These are phyloP conservation scores for Biancaea sappan DNA, from an alignment of 306 rosid species.

Conservation along the genomic window DNA sequence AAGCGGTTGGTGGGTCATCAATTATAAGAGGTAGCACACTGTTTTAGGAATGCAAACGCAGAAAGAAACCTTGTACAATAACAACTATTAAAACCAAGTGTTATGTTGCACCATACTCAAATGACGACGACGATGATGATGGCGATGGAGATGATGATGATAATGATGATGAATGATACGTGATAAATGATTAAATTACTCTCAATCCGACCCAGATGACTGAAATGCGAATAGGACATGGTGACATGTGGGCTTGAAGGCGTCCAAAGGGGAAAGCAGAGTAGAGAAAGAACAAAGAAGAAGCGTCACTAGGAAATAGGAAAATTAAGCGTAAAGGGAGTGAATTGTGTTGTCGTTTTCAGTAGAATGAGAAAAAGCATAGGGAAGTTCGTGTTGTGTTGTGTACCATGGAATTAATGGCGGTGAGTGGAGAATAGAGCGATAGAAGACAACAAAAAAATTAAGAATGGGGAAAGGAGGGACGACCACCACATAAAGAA, in stretches of 20 bases:
- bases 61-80: neutral
- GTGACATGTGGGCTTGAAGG: neutral
- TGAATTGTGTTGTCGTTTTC: conserved; percentile 11
- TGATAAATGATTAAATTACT: neutral
- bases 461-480: neutral
- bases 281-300: neutral
- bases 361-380: neutral
- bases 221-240: neutral
- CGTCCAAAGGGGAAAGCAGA: neutral
- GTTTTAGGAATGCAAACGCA: neutral
- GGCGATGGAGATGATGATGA: too few relatives aligned
- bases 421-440: too few relatives aligned
- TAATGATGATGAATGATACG: too few relatives aligned
- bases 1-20: neutral
- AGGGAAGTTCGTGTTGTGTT: too few relatives aligned
- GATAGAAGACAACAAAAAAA: neutral
- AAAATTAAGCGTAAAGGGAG: neutral
- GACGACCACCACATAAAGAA: conserved; percentile 29
- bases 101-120: too few relatives aligned
- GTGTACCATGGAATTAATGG: too few relatives aligned
- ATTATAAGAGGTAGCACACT: neutral
- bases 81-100: neutral
- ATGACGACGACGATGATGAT: too few relatives aligned
- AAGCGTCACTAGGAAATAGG: neutral
- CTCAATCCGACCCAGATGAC: neutral